Percentiles rank a stretch among this genome's conserved stretches.
Conservation (phyloP, 495 filamentous ascomycete genomes). For the Penicillium herquei region DNA sequence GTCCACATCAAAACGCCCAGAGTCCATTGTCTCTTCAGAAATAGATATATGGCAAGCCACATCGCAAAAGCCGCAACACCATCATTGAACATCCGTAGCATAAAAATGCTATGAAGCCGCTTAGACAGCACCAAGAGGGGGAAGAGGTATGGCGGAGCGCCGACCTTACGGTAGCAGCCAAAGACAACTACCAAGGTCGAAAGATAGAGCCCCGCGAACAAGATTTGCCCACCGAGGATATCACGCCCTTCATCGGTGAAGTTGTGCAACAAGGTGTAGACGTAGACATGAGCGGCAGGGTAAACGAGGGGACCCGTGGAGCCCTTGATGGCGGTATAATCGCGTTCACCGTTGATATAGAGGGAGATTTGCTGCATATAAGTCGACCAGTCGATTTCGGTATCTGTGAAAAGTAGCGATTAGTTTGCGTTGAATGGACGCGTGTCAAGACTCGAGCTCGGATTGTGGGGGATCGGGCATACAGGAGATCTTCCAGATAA, state of each 20-base stretch:
- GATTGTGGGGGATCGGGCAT: slow-evolving; percentile 30
- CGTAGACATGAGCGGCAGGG: slow-evolving; percentile 89
- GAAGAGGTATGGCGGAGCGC: slow-evolving; percentile 83
- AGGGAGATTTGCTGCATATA: slow-evolving; percentile 93
- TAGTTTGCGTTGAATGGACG: slow-evolving; percentile 17
- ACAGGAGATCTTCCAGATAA: slow-evolving; percentile 90
- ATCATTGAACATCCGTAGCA: slow-evolving; percentile 95
- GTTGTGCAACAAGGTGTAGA: slow-evolving; percentile 76
- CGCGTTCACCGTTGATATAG: slow-evolving; percentile 77
- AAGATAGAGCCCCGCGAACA: slow-evolving; percentile 80
- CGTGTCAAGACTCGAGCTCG: slow-evolving; percentile 4
- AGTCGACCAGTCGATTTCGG: slow-evolving; percentile 95
- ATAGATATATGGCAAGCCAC: slow-evolving; percentile 74
- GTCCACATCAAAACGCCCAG: slow-evolving; percentile 71
- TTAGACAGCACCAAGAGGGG: slow-evolving; percentile 88
- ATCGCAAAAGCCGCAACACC: slow-evolving; percentile 79
- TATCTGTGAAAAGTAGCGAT: slow-evolving; percentile 58
- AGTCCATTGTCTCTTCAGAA: slow-evolving; percentile 70
- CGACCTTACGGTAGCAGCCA: slow-evolving; percentile 74
- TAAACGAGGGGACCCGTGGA: slow-evolving; percentile 93
- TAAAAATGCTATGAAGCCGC: slow-evolving; percentile 86
- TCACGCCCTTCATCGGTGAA: slow-evolving; percentile 74
- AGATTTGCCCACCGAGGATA: slow-evolving; percentile 73
- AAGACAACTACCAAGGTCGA: slow-evolving; percentile 71
- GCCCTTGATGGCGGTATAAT: slow-evolving; percentile 83